Evolutionary conservation across 1,139 yeast species (phyloP).

Genomic region (Debaryomycetaceae sp.): DNA sequence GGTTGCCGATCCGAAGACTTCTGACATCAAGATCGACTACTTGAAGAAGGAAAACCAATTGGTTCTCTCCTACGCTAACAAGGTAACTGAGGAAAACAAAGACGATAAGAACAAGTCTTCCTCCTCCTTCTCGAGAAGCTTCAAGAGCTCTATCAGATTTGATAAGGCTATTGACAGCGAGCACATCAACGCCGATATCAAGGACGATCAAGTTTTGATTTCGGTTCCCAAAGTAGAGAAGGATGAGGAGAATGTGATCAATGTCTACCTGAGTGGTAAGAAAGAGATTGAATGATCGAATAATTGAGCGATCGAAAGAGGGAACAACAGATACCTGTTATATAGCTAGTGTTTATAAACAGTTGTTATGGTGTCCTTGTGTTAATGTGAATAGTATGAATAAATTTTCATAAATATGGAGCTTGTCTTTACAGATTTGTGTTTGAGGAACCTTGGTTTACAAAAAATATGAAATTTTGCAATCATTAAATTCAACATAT

Average conservation of each 20-base stretch:
- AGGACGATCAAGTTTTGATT: slow-evolving; percentile 17
- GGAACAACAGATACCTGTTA: neutral
- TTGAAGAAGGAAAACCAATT: slow-evolving; percentile 22
- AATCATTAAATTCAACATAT: neutral
- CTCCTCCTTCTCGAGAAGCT: slow-evolving; percentile 14
- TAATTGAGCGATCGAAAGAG: neutral
- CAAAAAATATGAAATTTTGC: slow-evolving; percentile 1
- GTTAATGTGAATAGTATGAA: neutral
- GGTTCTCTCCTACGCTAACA: slow-evolving; percentile 15
- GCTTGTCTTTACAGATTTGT: neutral
- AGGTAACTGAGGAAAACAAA: slow-evolving; percentile 11
- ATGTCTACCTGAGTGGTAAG: slow-evolving; percentile 6
- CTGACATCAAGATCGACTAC: slow-evolving; percentile 23
- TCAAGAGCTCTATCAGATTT: slow-evolving; percentile 18
- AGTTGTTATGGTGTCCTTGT: neutral
- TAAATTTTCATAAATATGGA: neutral
- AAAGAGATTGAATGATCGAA: slow-evolving; percentile 1
- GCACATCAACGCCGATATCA: slow-evolving; percentile 19
- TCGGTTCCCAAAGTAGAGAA: slow-evolving; percentile 22
- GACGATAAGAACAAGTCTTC: slow-evolving; percentile 13
- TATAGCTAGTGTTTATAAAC: neutral
- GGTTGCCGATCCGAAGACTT: slow-evolving; percentile 17
- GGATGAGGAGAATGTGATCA: slow-evolving; percentile 17
- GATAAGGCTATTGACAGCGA: slow-evolving; percentile 21
- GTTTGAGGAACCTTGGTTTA: neutral